Conservation (phyloP, 805 yeast genomes). For the Clavispora phyllophila region DNA sequence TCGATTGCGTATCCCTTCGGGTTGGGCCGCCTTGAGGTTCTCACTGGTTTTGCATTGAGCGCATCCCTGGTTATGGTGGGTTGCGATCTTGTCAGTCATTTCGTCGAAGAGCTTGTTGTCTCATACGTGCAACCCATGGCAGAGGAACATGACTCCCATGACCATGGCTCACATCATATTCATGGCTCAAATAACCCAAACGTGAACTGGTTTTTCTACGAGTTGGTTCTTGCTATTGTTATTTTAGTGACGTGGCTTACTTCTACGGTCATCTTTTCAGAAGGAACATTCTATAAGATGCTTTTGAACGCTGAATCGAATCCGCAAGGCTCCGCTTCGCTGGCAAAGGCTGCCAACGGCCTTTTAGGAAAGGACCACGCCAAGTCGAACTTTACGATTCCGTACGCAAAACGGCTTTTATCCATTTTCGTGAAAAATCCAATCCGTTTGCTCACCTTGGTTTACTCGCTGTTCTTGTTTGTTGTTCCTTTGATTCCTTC, state of each 20-base stretch:
- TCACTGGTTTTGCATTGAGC: conserved; percentile 81
- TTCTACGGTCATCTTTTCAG: conserved; percentile 29
- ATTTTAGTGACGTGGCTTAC: conserved; percentile 24
- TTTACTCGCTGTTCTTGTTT: conserved; percentile 37
- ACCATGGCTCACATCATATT: conserved; percentile 35
- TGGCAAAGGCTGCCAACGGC: not conserved
- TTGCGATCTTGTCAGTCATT: conserved; percentile 79
- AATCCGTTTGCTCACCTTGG: conserved; percentile 42
- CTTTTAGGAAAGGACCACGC: not conserved
- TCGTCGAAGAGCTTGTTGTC: conserved; percentile 64
- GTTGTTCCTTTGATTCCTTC: conserved; percentile 36
- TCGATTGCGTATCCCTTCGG: conserved; percentile 90
- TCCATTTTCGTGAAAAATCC: conserved; percentile 27
- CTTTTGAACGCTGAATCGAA: conserved; percentile 9
- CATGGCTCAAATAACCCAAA: conserved; percentile 23
- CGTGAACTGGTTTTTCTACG: conserved; percentile 27
- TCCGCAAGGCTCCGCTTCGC: not conserved
- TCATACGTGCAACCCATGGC: conserved; percentile 27
- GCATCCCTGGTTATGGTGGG: conserved; percentile 88
- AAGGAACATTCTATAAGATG: conserved; percentile 31
- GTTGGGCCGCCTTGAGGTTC: conserved; percentile 81
- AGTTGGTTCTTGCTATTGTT: conserved; percentile 18
- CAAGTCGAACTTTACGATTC: not conserved
- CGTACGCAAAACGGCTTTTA: not conserved
- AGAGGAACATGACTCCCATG: conserved; percentile 14